Conservation (phyloP, 257 asterid genomes). For the Prunella vulgaris region DNA sequence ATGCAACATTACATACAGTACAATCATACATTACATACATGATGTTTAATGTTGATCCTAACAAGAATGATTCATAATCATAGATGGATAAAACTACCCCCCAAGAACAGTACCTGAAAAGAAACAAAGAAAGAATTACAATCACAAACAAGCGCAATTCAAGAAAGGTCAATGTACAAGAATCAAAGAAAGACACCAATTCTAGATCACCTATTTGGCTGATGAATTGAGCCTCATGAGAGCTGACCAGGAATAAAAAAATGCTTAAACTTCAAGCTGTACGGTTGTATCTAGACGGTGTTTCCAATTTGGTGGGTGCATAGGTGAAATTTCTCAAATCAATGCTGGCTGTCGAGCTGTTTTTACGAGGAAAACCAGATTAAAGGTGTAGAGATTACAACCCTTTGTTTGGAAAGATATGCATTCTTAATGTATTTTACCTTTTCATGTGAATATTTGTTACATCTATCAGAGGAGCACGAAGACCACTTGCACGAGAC, state of each 20-base stretch:
- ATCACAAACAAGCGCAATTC: not conserved
- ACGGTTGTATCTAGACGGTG: conserved; percentile 26
- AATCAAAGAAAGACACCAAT: not conserved
- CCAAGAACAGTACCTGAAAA: not conserved
- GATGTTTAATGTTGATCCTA: not conserved
- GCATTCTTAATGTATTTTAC: conserved; percentile 25
- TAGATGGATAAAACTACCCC: not conserved
- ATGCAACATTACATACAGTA: not conserved
- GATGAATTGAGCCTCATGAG: not conserved
- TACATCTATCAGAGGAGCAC: conserved; percentile 85
- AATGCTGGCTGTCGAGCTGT: conserved; percentile 33
- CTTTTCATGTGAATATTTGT: conserved; percentile 51
- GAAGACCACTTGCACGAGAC: conserved; percentile 93
- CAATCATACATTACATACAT: not conserved
- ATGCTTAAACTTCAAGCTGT: conserved; percentile 22
- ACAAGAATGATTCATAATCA: not conserved
- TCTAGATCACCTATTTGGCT: not conserved
- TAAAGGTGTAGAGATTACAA: not conserved
- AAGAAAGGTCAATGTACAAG: not conserved
- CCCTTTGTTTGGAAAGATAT: not conserved
- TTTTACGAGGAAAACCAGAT: conserved; percentile 1
- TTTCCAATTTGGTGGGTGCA: conserved; percentile 32
- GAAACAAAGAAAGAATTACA: not conserved
- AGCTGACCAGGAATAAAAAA: not conserved
- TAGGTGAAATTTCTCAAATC: conserved; percentile 45